phyloP scores from a whole-genome alignment of 306 rosid genomes.

The Prunus davidiana region DNA sequence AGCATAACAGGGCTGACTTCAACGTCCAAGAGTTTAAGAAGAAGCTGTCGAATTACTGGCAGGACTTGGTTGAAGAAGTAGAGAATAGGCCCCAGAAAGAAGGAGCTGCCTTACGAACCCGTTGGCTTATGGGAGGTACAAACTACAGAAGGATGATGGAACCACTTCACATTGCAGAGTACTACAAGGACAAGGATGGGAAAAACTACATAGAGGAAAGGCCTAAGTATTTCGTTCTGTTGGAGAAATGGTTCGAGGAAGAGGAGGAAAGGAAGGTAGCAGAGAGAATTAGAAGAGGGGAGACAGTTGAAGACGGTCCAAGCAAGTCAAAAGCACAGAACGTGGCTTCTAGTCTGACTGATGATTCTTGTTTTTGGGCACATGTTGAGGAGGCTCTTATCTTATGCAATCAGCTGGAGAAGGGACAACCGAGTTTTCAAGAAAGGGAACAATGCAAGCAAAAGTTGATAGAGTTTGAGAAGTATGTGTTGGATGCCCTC shows the following conservation, averaged over 20 bases:
- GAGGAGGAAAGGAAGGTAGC: neutral
- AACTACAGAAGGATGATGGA: constrained; percentile 66
- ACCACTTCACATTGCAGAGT: constrained; percentile 52
- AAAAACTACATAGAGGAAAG: constrained; percentile 30
- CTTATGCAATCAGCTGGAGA: constrained; percentile 18
- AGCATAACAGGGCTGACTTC: neutral
- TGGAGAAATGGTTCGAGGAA: constrained; percentile 41
- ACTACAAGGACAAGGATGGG: constrained; percentile 20
- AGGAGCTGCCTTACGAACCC: constrained; percentile 14
- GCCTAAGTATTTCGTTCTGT: constrained; percentile 27
- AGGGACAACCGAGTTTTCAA: neutral
- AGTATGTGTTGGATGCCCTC: constrained; percentile 35
- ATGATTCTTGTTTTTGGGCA: constrained; percentile 83
- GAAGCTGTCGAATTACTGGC: constrained; percentile 48
- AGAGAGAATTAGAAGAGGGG: neutral
- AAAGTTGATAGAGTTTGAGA: constrained; percentile 43
- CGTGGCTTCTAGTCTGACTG: constrained; percentile 39
- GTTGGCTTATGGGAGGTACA: constrained; percentile 49
- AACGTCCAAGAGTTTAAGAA: constrained; percentile 13
- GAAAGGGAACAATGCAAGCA: constrained; percentile 9
- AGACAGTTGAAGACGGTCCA: no score
- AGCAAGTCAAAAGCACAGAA: neutral
- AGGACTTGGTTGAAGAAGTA: constrained; percentile 39
- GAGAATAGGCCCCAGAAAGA: constrained; percentile 47
- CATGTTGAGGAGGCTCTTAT: constrained; percentile 60